Evolutionary conservation across 1,284 basidiomycete genomes (phyloP), one percentile per base, ranked within the genome.

Genomic region (Apiotrichum laibachii): DNA sequence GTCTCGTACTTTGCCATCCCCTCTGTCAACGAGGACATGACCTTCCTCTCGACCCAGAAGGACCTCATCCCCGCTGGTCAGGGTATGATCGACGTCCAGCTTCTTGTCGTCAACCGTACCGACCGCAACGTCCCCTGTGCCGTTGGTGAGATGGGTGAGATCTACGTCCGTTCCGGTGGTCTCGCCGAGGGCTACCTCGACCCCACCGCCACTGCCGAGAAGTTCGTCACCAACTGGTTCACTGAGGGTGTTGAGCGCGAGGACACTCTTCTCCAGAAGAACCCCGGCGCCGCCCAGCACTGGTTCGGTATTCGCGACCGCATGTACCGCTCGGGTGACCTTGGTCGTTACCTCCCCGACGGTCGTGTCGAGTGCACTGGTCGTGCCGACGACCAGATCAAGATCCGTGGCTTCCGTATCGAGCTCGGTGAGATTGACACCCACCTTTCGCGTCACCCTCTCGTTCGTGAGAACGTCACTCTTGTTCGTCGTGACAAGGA

Each of bases 341-440:
- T 99, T 2, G 96, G 96, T 4, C 85, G 96, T 16, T 99, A 99
- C 79, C 82, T 91, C 34, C 92, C 96, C 2, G 86, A 92, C 73
- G 96, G 96, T 5, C 87, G 85, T 43, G 96, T 99, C 18, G 96
- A 99, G 76, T 99, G 96, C 78, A 95, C 92, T 0, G 96, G 96
- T 12, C 87, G 96, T 51, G 94, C 94, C 6, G 96, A 99, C 75
- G 96, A 99, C 75, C 96, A 99, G 77, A 92, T 99, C 80, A 99
- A 99, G 82, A 99, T 99, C 77, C 90, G 96, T 62, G 96, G 96
- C 9, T 99, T 99, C 87, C 85, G 96, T 39, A 99, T 99, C 74
- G 96, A 99, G 79, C 84, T 99, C 8, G 95, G 95, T 19, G 96
- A 99, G 80, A 98, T 99, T 67, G 96, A 99, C 77, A 97, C 92